Percentiles rank a stretch among this genome's conserved stretches.
These are phyloP conservation scores for Gamsiella multidivaricata DNA, from an alignment of 192 early-diverging fungal genomes.

Conservation along the genomic window DNA sequence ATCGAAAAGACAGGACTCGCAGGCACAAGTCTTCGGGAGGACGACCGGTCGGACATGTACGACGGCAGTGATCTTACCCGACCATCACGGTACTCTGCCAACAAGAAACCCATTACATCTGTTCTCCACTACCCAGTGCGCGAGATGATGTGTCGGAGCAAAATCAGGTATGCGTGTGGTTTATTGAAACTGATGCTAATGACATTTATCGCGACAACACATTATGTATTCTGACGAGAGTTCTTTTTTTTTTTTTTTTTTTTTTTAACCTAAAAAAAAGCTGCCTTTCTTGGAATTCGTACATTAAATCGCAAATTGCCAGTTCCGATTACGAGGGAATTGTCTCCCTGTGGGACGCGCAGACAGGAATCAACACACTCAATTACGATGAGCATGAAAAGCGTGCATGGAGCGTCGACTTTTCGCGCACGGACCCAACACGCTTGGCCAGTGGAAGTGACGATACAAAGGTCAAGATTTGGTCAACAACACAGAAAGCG, in stretches of 20 bases:
- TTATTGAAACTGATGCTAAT: too few relatives aligned
- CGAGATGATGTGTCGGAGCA: conserved; percentile 82
- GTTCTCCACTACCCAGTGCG: conserved; percentile 81
- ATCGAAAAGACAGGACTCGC: conserved; percentile 54
- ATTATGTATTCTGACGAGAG: too few relatives aligned
- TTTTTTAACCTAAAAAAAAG: too few relatives aligned
- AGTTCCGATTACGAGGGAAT: conserved; percentile 94
- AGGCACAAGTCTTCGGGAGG: conserved; percentile 34
- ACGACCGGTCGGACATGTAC: conserved; percentile 36
- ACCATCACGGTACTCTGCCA: conserved; percentile 14
- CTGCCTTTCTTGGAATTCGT: conserved; percentile 91
- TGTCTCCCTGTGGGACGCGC: conserved; percentile 89
- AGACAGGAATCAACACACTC: conserved; percentile 68
- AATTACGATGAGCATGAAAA: conserved; percentile 92
- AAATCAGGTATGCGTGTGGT: conserved; percentile 80
- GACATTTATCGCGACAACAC: too few relatives aligned
- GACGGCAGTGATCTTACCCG: conserved; percentile 17
- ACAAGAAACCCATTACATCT: conserved; percentile 53
- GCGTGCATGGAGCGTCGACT: conserved; percentile 94
- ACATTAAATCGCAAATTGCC: conserved; percentile 86
- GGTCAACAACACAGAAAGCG: conserved; percentile 78
- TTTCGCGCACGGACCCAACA: conserved; percentile 78
- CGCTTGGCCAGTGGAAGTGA: conserved; percentile 91
- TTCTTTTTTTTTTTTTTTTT: too few relatives aligned
- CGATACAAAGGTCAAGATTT: conserved; percentile 89